These are phyloP conservation scores for Emydomyces testavorans DNA, from an alignment of 2,329 filamentous ascomycete species.

Conservation along the genomic window DNA sequence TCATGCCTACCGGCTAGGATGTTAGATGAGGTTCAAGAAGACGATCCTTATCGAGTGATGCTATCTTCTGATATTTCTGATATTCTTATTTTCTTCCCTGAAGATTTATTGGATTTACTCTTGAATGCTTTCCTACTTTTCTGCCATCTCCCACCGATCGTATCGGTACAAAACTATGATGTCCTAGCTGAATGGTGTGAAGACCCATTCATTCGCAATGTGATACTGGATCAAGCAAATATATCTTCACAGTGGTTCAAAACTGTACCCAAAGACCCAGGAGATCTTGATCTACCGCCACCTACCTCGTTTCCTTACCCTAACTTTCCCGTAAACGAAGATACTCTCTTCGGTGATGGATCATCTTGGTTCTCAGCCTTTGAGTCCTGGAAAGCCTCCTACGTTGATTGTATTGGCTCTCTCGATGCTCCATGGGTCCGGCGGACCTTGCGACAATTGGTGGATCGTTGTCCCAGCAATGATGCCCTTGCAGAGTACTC, in stretches of 20 bases:
- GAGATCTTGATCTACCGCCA: slow-evolving; percentile 12
- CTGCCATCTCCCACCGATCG: slow-evolving; percentile 49
- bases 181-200: slow-evolving; percentile 31
- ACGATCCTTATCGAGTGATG: slow-evolving; percentile 73
- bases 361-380: slow-evolving; percentile 40
- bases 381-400: slow-evolving; percentile 23
- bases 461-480: slow-evolving; percentile 32
- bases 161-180: slow-evolving; percentile 18
- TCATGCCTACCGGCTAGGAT: slow-evolving; percentile 58
- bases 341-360: slow-evolving; percentile 43
- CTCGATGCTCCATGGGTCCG: slow-evolving; percentile 40
- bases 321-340: slow-evolving; percentile 35
- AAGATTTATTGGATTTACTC: slow-evolving; percentile 37
- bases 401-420: slow-evolving; percentile 22
- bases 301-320: slow-evolving; percentile 29
- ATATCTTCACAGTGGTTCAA: slow-evolving; percentile 23
- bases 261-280: slow-evolving; percentile 6
- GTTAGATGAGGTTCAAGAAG: slow-evolving; percentile 60
- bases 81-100: slow-evolving; percentile 40
- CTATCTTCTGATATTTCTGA: slow-evolving; percentile 65
- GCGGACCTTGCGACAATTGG: slow-evolving; percentile 48
- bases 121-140: slow-evolving; percentile 62
- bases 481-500: slow-evolving; percentile 55
- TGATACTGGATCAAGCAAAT: slow-evolving; percentile 25
- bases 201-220: slow-evolving; percentile 46